Evolutionary conservation across 179 eudicot genomes (phyloP).

Genomic region (Spergularia azorica): DNA sequence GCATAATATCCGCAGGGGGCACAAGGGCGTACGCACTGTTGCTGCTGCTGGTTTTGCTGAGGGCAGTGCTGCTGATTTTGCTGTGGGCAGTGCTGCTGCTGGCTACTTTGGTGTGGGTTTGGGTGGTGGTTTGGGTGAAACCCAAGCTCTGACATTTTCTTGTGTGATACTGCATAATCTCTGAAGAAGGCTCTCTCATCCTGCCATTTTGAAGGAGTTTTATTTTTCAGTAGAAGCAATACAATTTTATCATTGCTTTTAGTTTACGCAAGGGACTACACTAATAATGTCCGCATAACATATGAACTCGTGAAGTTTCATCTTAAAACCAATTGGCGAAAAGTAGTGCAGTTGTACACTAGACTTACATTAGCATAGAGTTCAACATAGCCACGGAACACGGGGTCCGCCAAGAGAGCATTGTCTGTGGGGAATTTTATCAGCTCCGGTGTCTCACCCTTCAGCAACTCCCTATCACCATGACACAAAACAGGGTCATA

Average conservation of each 20-base stretch:
- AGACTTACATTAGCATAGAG: constrained; percentile 55
- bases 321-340: too few species aligned
- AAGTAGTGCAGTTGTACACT: too few species aligned
- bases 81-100: neutral
- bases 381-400: constrained; percentile 45
- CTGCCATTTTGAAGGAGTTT: constrained; percentile 28
- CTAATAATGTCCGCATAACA: too few species aligned
- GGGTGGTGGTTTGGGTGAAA: constrained; percentile 27
- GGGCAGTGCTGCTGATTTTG: neutral
- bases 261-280: too few species aligned
- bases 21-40: neutral
- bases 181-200: constrained; percentile 66
- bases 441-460: constrained; percentile 50
- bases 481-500: too few species aligned
- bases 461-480: constrained; percentile 53
- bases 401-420: constrained; percentile 51
- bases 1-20: neutral
- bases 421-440: constrained; percentile 79
- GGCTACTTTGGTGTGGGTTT: neutral
- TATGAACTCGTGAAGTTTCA: too few species aligned
- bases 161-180: constrained; percentile 79
- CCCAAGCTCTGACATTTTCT: constrained; percentile 79
- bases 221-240: too few species aligned
- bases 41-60: neutral
- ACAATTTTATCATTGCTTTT: too few species aligned